A percentile compares a stretch with the other conserved stretches of the same genome.
These are phyloP conservation scores for Paraurostyla sp. DNA, from an alignment of 73 alveolate genomes.

Conservation along the genomic window DNA sequence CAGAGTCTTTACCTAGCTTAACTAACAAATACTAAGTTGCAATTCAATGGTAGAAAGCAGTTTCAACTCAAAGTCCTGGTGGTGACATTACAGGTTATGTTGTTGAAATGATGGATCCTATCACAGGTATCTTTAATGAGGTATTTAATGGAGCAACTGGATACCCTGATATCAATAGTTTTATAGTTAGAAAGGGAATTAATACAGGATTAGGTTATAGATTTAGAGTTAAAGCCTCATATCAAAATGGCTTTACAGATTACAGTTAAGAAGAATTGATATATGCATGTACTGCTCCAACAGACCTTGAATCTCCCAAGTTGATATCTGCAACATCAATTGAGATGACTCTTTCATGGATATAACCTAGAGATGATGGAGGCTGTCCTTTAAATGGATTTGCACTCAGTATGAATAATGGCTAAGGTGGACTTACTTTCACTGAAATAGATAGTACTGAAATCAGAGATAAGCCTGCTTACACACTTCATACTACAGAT, in stretches of 20 bases:
- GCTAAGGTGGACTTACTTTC: conserved; percentile 48
- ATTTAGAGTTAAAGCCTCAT: conserved; percentile 63
- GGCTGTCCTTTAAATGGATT: conserved; percentile 78
- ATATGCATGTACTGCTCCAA: conserved; percentile 72
- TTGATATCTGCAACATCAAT: conserved; percentile 58
- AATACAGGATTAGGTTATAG: conserved; percentile 59
- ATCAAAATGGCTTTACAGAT: conserved; percentile 69
- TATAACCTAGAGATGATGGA: conserved; percentile 57
- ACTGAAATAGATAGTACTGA: conserved; percentile 56
- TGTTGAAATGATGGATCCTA: conserved; percentile 43
- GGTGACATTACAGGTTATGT: conserved; percentile 36
- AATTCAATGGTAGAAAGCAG: conserved; percentile 56
- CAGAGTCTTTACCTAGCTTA: neutral
- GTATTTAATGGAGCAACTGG: conserved; percentile 46
- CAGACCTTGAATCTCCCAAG: conserved; percentile 55
- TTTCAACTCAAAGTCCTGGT: conserved; percentile 45
- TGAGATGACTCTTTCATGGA: conserved; percentile 68
- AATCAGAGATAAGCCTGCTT: conserved; percentile 48
- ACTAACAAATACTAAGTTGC: conserved; percentile 53
- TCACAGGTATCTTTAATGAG: neutral
- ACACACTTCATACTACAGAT: conserved; percentile 49
- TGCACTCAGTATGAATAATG: conserved; percentile 60
- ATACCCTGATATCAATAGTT: conserved; percentile 61
- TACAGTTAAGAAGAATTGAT: conserved; percentile 64
- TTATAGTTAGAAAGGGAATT: conserved; percentile 36